phyloP scores from a whole-genome alignment of 148 eudicot genomes.

The Drosera capensis region DNA sequence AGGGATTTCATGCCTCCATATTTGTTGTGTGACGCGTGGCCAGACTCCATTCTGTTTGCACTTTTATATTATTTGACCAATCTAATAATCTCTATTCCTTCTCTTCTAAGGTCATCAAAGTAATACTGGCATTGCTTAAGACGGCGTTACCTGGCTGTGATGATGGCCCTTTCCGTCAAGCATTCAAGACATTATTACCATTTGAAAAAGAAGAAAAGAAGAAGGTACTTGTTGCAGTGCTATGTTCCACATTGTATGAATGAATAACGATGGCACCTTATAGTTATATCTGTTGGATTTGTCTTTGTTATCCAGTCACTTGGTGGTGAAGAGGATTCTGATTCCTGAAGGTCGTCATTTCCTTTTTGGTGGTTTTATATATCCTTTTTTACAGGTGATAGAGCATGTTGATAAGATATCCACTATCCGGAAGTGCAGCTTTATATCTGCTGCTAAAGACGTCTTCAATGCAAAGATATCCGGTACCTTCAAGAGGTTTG shows the following conservation, averaged over 20 bases:
- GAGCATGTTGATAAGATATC: conserved; percentile 74
- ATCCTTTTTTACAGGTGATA: conserved; percentile 34
- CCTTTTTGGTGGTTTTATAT: neutral
- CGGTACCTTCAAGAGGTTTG: conserved; percentile 86
- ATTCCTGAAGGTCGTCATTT: too few relatives aligned
- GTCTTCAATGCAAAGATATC: conserved; percentile 82
- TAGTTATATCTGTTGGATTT: too few relatives aligned
- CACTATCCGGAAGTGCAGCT: conserved; percentile 58
- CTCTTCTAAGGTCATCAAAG: conserved; percentile 51
- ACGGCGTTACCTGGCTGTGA: conserved; percentile 73
- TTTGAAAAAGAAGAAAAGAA: conserved; percentile 76
- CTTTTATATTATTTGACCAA: too few relatives aligned
- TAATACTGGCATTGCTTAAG: conserved; percentile 64
- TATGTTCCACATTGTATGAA: conserved; percentile 1
- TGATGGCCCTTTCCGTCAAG: conserved; percentile 65
- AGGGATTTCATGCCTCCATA: too few relatives aligned
- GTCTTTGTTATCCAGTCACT: too few relatives aligned
- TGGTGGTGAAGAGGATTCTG: too few relatives aligned
- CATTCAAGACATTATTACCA: conserved; percentile 72
- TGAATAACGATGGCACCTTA: too few relatives aligned
- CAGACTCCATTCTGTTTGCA: too few relatives aligned
- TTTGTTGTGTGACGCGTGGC: too few relatives aligned
- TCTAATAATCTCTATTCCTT: neutral
- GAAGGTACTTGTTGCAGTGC: conserved; percentile 25
- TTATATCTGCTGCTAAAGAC: conserved; percentile 67